phyloP scores from a whole-genome alignment of 352 stramenopile genomes.

The Globisporangium polare region DNA sequence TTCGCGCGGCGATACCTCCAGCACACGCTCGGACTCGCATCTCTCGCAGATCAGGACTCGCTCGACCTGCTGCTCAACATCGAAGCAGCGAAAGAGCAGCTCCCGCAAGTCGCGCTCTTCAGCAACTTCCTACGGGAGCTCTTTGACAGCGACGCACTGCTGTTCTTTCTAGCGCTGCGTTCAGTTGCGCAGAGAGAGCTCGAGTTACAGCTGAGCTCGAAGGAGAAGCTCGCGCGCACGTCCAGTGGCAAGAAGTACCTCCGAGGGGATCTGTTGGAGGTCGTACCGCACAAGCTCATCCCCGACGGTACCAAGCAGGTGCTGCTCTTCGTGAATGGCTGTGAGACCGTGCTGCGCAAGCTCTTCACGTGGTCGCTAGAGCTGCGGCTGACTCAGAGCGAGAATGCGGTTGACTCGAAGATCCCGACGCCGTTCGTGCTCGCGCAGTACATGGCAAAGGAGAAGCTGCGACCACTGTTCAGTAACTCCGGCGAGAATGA shows the following conservation, averaged over 20 bases:
- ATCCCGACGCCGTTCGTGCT: constrained; percentile 22
- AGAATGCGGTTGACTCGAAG: neutral
- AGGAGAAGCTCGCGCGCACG: constrained; percentile 57
- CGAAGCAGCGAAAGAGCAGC: constrained; percentile 39
- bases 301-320: constrained; percentile 61
- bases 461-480: constrained; percentile 26
- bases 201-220: constrained; percentile 46
- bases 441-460: constrained; percentile 34
- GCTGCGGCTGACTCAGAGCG: neutral
- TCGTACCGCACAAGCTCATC: constrained; percentile 40
- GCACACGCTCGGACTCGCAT: constrained; percentile 39
- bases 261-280: constrained; percentile 21
- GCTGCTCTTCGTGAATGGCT: constrained; percentile 32
- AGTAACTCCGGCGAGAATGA: neutral
- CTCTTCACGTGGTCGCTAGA: constrained; percentile 29
- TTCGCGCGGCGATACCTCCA: constrained; percentile 53
- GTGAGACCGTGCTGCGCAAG: constrained; percentile 38
- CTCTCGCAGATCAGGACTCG: constrained; percentile 67
- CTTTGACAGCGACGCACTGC: constrained; percentile 52
- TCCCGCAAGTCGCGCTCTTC: constrained; percentile 51
- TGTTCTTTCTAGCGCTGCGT: constrained; percentile 63
- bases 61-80: constrained; percentile 71
- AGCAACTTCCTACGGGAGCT: constrained; percentile 65
- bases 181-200: constrained; percentile 42
- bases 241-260: constrained; percentile 49